Percentiles rank a stretch among this genome's conserved stretches.
Conservation (phyloP, 768 basidiomycete genomes). For the Pulveroboletus ravenelii region DNA sequence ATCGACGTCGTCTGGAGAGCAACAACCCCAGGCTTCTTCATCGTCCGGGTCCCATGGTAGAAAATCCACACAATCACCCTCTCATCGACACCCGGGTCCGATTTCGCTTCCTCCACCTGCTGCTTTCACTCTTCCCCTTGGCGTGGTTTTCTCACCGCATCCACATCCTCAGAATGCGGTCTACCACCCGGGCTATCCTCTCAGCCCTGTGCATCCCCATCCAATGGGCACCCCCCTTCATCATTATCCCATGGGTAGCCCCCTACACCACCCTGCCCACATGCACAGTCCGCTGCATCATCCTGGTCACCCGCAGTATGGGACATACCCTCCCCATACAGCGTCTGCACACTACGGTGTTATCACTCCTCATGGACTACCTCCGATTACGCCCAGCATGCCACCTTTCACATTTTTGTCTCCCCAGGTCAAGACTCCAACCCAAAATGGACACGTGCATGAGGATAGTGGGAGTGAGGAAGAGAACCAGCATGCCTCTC, state of each 20-base stretch:
- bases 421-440: conserved; percentile 34
- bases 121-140: conserved; percentile 39
- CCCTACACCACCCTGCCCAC: conserved; percentile 29
- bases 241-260: conserved; percentile 36
- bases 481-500: neutral
- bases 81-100: conserved; percentile 62
- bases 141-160: conserved; percentile 31
- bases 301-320: conserved; percentile 28
- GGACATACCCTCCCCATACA: conserved; percentile 21
- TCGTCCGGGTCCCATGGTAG: conserved; percentile 11
- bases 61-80: conserved; percentile 21
- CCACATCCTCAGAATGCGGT: conserved; percentile 36
- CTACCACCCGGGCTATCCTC: conserved; percentile 34
- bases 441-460: conserved; percentile 15
- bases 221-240: conserved; percentile 36
- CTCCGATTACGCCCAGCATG: conserved; percentile 96
- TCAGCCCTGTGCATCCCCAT: conserved; percentile 27
- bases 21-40: conserved; percentile 9
- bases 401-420: conserved; percentile 86
- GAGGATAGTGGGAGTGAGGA: conserved; percentile 4
- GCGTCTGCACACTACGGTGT: conserved; percentile 29
- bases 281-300: conserved; percentile 31
- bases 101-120: conserved; percentile 64
- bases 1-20: conserved; percentile 14
- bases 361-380: conserved; percentile 76